phyloP scores from a whole-genome alignment of 495 filamentous ascomycete genomes.

The Beverwykella pulmonaria region DNA sequence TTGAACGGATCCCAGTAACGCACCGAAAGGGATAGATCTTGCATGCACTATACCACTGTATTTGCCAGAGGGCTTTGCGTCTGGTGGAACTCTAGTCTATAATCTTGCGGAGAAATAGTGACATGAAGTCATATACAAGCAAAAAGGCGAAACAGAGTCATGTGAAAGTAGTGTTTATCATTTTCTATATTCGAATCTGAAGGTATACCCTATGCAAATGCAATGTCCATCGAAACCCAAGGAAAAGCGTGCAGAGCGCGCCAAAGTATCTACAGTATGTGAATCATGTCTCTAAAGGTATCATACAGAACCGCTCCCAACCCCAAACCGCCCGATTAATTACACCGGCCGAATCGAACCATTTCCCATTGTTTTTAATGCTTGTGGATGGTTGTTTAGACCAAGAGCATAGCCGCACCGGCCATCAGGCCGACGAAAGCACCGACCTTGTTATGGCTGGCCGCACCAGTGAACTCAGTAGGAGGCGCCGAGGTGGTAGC shows the following conservation, averaged over 20 bases:
- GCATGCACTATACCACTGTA: too few species aligned
- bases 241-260: neutral
- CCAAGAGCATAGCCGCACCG: neutral
- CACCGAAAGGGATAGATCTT: too few species aligned
- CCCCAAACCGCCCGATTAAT: neutral
- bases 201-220: neutral
- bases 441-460: constrained; percentile 2
- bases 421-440: neutral
- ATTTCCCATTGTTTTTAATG: neutral
- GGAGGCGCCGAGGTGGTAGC: neutral
- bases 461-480: constrained; percentile 7
- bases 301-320: neutral
- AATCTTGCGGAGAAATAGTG: too few species aligned
- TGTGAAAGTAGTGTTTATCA: too few species aligned
- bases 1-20: too few species aligned
- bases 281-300: neutral
- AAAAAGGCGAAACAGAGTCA: too few species aligned
- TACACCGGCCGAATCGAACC: neutral
- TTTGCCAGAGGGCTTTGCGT: too few species aligned
- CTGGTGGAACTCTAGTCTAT: too few species aligned
- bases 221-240: too few species aligned
- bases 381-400: constrained; percentile 1
- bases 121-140: too few species aligned
- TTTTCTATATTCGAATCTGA: too few species aligned
- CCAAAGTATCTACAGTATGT: neutral